Evolutionary conservation across 768 basidiomycete species (phyloP), one percentile per base, ranked within the genome.

Genomic region (Tulasnella sp.): DNA sequence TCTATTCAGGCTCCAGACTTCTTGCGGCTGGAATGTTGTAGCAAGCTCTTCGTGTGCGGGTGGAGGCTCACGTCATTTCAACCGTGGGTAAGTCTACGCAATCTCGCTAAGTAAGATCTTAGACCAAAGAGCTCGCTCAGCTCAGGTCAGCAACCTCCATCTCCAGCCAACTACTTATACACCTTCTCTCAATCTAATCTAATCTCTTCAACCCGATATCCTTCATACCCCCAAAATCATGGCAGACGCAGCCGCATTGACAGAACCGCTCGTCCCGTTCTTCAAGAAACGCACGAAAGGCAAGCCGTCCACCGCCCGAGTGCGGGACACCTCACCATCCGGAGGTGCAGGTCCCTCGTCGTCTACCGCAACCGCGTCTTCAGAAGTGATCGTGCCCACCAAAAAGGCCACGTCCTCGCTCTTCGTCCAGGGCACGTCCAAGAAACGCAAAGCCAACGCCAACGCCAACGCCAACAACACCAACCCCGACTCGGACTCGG

Each of bases 331-430:
- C 5, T 91, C 90, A 0, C 90, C 90, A 16, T 70, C 75, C n/a
- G 75, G 83, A 3, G 75, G 77, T 1, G 75, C 73, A 5, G 73
- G 79, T 29, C 72, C 77, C n/a, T 77, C 77, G 5, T 75, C 79
- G 16, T 77, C 79, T 4, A 77, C 81, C 9, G 78, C 74, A 5
- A 16, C 52, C 32, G 12, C 68, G n/a, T n/a, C 73, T 22, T 90
- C 92, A 35, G 81, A 88, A 75, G 94, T 97, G 40, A 83, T 96
- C 19, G 83, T 90, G 16, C 94, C 94, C 5, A 84, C 86, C 14
- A 88, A 89, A 76, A 94, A 90, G 78, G 77, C 83, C 0, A 79
- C 85, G 8, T 81, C 83, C 16, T 94, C 89, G 77, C 85, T 96
- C 2, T 85, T 97, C 44, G 89, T 87, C 75, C 92, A 87, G 77